Evolutionary conservation across 768 basidiomycete genomes (phyloP).

Genomic region (Hortiboletus campestris): DNA sequence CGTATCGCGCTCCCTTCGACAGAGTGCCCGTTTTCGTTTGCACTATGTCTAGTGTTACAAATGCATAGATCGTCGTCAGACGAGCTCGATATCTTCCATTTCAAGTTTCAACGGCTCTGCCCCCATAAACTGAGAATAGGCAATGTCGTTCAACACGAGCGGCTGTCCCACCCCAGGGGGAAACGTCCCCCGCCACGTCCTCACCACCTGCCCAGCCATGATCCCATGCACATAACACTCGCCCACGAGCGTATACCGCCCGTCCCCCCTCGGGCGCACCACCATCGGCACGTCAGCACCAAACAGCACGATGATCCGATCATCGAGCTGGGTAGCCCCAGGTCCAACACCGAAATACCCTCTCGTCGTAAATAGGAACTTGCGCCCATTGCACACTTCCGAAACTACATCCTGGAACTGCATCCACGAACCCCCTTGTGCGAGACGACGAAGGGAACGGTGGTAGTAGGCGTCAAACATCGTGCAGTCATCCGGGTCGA

Average conservation of each 20-base stretch:
- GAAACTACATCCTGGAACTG: not conserved
- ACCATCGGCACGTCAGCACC: slow-evolving; percentile 5
- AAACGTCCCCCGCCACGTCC: not conserved
- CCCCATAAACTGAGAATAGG: not conserved
- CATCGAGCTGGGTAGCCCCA: not conserved
- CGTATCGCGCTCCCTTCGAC: not conserved
- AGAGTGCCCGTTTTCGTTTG: not conserved
- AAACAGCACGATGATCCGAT: slow-evolving; percentile 1
- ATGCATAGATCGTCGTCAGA: not conserved
- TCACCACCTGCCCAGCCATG: slow-evolving; percentile 7
- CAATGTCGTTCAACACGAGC: not conserved
- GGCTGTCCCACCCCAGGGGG: not conserved
- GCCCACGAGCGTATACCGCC: slow-evolving; percentile 7
- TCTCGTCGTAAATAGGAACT: not conserved
- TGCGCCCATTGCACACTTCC: not conserved
- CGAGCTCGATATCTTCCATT: slow-evolving; percentile 2
- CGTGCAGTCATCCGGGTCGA: not conserved
- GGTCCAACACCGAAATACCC: not conserved
- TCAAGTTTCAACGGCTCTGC: not conserved
- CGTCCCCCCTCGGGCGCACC: slow-evolving; percentile 3
- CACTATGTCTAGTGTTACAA: not conserved
- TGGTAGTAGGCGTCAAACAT: not conserved
- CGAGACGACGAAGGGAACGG: not conserved
- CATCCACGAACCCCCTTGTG: not conserved
- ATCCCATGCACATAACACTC: slow-evolving; percentile 6